Conservation (phyloP, 129 eudicot species). For the Tagetes erecta region DNA sequence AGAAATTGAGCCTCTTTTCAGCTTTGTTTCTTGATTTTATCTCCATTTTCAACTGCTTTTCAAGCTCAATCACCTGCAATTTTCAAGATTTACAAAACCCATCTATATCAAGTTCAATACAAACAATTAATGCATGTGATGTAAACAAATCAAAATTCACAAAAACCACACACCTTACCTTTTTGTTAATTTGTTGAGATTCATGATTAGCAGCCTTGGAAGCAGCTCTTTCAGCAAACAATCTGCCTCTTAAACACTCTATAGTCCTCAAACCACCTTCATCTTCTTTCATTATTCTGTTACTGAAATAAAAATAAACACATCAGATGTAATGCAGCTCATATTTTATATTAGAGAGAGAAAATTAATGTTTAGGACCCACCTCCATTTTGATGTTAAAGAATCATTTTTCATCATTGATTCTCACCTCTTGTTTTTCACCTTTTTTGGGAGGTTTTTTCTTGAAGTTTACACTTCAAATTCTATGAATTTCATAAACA, state of each 20-base stretch:
- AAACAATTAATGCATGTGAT: neutral
- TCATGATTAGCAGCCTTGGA: conserved; percentile 74
- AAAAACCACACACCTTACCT: conserved; percentile 38
- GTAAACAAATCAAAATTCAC: conserved; percentile 6
- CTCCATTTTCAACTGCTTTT: conserved; percentile 60
- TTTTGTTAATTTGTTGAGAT: conserved; percentile 53
- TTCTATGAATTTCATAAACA: conserved; percentile 1
- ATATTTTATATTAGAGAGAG: conserved; percentile 19
- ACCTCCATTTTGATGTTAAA: conserved; percentile 53
- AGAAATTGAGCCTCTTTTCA: conserved; percentile 61
- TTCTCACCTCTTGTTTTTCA: conserved; percentile 21
- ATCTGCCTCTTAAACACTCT: conserved; percentile 86
- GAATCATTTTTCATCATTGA: conserved; percentile 38
- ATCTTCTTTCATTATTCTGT: conserved; percentile 55
- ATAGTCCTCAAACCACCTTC: conserved; percentile 55
- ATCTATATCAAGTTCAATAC: neutral
- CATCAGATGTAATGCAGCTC: conserved; percentile 15
- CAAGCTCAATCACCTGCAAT: conserved; percentile 64
- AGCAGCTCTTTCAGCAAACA: conserved; percentile 85
- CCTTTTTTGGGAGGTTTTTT: neutral
- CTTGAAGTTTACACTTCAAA: conserved; percentile 6
- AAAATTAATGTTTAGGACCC: conserved; percentile 4
- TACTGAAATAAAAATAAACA: conserved; percentile 40
- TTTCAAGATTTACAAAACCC: conserved; percentile 22
- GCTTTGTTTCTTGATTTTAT: conserved; percentile 69